A percentile compares a stretch with the other conserved stretches of the same genome.
These are phyloP conservation scores for Trypanosoma mega DNA, from an alignment of 208 protist species.

Conservation along the genomic window DNA sequence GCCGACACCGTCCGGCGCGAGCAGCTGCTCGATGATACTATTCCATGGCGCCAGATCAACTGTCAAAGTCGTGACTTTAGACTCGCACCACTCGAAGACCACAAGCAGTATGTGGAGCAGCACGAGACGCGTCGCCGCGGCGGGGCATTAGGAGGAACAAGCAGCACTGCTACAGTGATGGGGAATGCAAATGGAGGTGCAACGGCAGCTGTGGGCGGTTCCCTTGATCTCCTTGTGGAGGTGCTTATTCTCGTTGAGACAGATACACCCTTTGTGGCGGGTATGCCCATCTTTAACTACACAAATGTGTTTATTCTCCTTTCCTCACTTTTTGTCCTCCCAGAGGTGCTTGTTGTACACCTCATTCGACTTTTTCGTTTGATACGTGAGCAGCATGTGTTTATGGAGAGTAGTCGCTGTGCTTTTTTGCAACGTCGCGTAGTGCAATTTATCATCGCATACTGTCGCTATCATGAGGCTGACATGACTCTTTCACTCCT, in stretches of 20 bases:
- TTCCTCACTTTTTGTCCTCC: constrained; percentile 55
- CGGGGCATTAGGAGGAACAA: no score
- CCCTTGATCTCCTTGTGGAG: constrained; percentile 57
- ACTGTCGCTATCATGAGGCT: constrained; percentile 55
- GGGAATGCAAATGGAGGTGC: no score
- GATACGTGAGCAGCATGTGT: constrained; percentile 24
- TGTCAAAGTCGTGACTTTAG: constrained; percentile 33
- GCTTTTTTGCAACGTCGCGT: constrained; percentile 50
- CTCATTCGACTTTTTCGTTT: constrained; percentile 66
- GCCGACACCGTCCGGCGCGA: constrained; percentile 39
- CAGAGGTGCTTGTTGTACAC: constrained; percentile 54
- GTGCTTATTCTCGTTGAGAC: constrained; percentile 54
- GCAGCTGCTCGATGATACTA: constrained; percentile 55
- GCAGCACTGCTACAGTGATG: no score
- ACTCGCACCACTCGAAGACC: constrained; percentile 41
- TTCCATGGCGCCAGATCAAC: constrained; percentile 59
- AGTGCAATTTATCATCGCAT: constrained; percentile 55
- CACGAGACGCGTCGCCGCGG: not conserved
- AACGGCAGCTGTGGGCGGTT: constrained; percentile 52
- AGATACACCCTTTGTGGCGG: constrained; percentile 48
- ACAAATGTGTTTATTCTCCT: constrained; percentile 67
- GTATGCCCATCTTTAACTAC: constrained; percentile 53
- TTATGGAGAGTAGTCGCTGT: constrained; percentile 28
- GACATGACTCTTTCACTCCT: constrained; percentile 50
- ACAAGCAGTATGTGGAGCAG: not conserved